Conservation (phyloP, 2,329 filamentous ascomycete species). For the Colletotrichum sp. region DNA sequence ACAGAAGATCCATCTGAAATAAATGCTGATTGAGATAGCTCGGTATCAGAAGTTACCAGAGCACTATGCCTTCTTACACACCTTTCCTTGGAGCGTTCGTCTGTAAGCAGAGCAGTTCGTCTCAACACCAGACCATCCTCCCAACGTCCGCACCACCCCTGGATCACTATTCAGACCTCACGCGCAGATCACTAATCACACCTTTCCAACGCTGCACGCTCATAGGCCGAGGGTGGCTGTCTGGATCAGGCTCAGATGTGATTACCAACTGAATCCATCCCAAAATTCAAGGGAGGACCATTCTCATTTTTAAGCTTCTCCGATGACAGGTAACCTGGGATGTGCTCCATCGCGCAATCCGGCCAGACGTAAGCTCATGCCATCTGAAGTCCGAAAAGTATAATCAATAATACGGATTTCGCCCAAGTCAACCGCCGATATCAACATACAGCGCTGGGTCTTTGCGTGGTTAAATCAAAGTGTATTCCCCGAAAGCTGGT, state of each 20-base stretch:
- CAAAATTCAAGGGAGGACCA: not conserved
- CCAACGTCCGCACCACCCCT: not conserved
- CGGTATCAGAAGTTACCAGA: fast-evolving
- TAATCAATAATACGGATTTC: not conserved
- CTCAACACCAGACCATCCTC: not conserved
- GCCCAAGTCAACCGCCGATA: not conserved
- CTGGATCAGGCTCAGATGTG: not conserved
- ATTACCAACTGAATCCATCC: not conserved
- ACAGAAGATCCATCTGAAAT: not conserved
- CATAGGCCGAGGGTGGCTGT: not conserved
- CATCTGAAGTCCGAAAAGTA: not conserved
- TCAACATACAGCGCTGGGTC: not conserved
- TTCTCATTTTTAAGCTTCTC: not conserved
- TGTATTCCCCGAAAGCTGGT: not conserved
- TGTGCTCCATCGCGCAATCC: not conserved
- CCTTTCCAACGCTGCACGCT: not conserved
- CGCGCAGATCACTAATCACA: not conserved
- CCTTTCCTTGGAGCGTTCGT: not conserved
- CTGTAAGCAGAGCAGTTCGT: not conserved
- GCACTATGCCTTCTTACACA: not conserved
- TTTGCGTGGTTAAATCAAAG: not conserved
- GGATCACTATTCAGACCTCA: not conserved
- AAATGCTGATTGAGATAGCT: not conserved
- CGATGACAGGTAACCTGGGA: not conserved
- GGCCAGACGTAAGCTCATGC: not conserved